A percentile compares a stretch with the other conserved stretches of the same genome.
These are phyloP conservation scores for Sextonia rubra DNA, from an alignment of 164 flowering plant species.

Conservation along the genomic window DNA sequence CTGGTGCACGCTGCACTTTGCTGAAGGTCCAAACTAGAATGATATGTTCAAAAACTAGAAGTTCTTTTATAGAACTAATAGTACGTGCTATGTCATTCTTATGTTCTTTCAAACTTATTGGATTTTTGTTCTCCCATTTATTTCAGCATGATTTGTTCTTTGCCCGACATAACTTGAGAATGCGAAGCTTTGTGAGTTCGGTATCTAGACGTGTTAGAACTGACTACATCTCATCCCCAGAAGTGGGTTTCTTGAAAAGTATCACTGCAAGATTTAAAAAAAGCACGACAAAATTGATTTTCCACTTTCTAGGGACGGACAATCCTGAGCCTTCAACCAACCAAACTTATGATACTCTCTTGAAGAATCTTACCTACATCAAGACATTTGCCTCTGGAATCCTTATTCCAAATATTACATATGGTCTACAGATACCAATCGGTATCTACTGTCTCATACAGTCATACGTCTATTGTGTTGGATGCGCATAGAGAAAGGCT, in stretches of 20 bases:
- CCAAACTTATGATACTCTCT: constrained; percentile 67
- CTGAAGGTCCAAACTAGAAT: too few relatives aligned
- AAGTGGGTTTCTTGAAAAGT: constrained; percentile 52
- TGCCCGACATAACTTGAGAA: constrained; percentile 57
- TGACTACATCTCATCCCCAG: constrained; percentile 72
- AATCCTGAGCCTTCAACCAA: constrained; percentile 66
- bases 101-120: neutral
- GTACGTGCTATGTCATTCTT: too few relatives aligned
- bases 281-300: constrained; percentile 56
- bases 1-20: too few relatives aligned
- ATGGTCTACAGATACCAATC: constrained; percentile 52
- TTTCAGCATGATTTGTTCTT: constrained; percentile 73
- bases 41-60: too few relatives aligned
- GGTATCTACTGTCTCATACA: constrained; percentile 52
- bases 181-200: constrained; percentile 57
- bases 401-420: constrained; percentile 72
- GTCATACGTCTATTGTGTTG: constrained; percentile 60
- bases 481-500: constrained; percentile 82
- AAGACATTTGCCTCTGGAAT: constrained; percentile 88
- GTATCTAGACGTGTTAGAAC: constrained; percentile 37
- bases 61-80: too few relatives aligned
- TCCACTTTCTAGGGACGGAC: constrained; percentile 46
- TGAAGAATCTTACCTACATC: constrained; percentile 67
- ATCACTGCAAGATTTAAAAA: constrained; percentile 32
- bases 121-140: neutral